A percentile compares a stretch with the other conserved stretches of the same genome.
phyloP scores from a whole-genome alignment of 176 grass and related monocot genomes.

The Hordeum marinum region DNA sequence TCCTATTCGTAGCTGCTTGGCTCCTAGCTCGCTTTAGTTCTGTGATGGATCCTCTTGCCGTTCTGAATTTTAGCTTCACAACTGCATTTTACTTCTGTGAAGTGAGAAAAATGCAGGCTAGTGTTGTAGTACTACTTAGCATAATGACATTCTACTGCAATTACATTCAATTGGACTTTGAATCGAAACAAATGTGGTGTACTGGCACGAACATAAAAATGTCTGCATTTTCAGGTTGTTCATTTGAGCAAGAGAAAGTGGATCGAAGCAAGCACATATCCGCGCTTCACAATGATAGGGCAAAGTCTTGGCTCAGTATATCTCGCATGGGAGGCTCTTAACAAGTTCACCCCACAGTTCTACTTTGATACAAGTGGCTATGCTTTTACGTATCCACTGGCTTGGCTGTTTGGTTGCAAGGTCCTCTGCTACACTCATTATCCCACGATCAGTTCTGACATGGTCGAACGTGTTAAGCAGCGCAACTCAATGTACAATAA shows the following conservation, averaged over 20 bases:
- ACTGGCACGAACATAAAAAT: neutral
- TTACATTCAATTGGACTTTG: neutral
- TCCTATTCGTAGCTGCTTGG: neutral
- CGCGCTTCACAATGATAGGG: constrained; percentile 94
- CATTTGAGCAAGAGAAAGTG: constrained; percentile 84
- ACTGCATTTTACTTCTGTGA: too few species aligned
- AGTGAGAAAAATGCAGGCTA: neutral
- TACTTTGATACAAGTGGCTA: constrained; percentile 96
- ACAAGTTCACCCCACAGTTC: constrained; percentile 61
- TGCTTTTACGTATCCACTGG: constrained; percentile 94
- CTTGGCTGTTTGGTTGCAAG: constrained; percentile 77
- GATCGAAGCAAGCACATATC: constrained; percentile 79
- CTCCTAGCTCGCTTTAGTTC: neutral
- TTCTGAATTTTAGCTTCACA: too few species aligned
- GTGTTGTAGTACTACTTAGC: neutral
- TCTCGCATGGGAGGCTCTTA: constrained; percentile 87
- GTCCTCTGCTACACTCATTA: constrained; percentile 94
- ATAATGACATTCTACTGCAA: neutral
- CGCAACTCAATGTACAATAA: constrained; percentile 89
- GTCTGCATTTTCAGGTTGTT: constrained; percentile 62
- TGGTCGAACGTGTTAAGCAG: constrained; percentile 77
- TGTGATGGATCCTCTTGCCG: too few species aligned
- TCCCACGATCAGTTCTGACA: constrained; percentile 95
- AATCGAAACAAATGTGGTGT: neutral
- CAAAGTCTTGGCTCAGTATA: constrained; percentile 91